Percentiles rank a stretch among this genome's conserved stretches.
These are phyloP conservation scores for Penicillium odoratum DNA, from an alignment of 495 filamentous ascomycete species.

Conservation along the genomic window DNA sequence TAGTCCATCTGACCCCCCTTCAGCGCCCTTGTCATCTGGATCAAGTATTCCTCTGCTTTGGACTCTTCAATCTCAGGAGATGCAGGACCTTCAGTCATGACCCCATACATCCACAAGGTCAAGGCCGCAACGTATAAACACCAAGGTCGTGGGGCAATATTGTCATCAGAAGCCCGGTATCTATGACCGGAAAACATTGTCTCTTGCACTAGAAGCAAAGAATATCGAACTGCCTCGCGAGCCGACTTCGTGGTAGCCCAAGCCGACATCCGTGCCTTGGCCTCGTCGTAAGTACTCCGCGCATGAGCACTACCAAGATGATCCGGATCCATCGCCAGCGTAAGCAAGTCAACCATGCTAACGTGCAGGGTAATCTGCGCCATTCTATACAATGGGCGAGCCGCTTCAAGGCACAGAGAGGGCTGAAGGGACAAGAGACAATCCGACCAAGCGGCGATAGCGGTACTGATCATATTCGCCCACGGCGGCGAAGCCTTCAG, in stretches of 20 bases:
- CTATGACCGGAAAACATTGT: background rate
- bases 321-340: background rate
- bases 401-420: slow-evolving; percentile 9
- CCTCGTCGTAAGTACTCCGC: background rate
- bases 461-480: background rate
- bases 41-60: background rate
- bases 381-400: slow-evolving; percentile 13
- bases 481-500: background rate
- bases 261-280: background rate
- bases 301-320: background rate
- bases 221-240: background rate
- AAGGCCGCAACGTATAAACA: slow-evolving; percentile 16
- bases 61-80: background rate
- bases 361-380: slow-evolving; percentile 18
- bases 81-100: background rate
- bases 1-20: background rate
- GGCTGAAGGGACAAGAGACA: slow-evolving; percentile 14
- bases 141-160: slow-evolving; percentile 21
- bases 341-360: background rate
- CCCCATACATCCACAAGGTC: slow-evolving; percentile 18
- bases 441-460: slow-evolving; percentile 9
- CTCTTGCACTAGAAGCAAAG: background rate
- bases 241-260: background rate
- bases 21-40: background rate
- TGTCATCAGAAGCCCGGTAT: slow-evolving; percentile 15